These are phyloP conservation scores for Lipomyces oligophaga DNA, from an alignment of 805 yeast species.

Conservation along the genomic window DNA sequence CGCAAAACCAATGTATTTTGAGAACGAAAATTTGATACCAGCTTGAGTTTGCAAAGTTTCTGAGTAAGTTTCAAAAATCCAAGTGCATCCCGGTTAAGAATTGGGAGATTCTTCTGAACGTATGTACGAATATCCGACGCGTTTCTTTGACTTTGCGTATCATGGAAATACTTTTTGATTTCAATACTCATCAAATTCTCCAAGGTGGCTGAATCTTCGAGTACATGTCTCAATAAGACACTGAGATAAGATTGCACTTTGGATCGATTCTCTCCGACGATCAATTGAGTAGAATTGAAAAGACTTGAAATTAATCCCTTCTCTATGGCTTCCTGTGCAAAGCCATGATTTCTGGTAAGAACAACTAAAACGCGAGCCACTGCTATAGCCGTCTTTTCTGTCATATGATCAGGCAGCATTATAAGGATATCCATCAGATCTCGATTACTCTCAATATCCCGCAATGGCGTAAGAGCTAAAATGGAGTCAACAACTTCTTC, in stretches of 20 bases:
- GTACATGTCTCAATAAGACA: slow-evolving; percentile 60
- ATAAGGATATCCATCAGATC: slow-evolving; percentile 47
- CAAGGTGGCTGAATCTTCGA: slow-evolving; percentile 55
- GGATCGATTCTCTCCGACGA: slow-evolving; percentile 38
- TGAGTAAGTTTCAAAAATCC: slow-evolving; percentile 44
- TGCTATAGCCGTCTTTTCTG: slow-evolving; percentile 49
- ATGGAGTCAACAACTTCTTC: slow-evolving; percentile 29
- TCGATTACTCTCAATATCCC: slow-evolving; percentile 29
- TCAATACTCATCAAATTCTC: slow-evolving; percentile 50
- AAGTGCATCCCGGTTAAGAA: slow-evolving; percentile 46
- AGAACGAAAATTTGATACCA: slow-evolving; percentile 1
- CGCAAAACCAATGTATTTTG: slow-evolving; percentile 20
- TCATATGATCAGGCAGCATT: slow-evolving; percentile 41
- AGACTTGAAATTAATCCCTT: slow-evolving; percentile 50
- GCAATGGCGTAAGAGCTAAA: no score
- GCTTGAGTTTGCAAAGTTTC: slow-evolving; percentile 32
- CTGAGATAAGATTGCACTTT: slow-evolving; percentile 49
- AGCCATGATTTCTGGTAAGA: slow-evolving; percentile 46
- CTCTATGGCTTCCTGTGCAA: slow-evolving; percentile 43
- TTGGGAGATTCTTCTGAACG: slow-evolving; percentile 22
- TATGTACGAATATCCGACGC: slow-evolving; percentile 40
- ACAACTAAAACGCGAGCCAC: slow-evolving; percentile 54
- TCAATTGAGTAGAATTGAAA: slow-evolving; percentile 42
- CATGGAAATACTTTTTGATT: slow-evolving; percentile 43
- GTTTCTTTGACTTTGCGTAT: slow-evolving; percentile 26